Percentiles rank a stretch among this genome's conserved stretches.
Evolutionary conservation across 2,329 filamentous ascomycete species (phyloP).

Genomic region (Diaporthe sp.): DNA sequence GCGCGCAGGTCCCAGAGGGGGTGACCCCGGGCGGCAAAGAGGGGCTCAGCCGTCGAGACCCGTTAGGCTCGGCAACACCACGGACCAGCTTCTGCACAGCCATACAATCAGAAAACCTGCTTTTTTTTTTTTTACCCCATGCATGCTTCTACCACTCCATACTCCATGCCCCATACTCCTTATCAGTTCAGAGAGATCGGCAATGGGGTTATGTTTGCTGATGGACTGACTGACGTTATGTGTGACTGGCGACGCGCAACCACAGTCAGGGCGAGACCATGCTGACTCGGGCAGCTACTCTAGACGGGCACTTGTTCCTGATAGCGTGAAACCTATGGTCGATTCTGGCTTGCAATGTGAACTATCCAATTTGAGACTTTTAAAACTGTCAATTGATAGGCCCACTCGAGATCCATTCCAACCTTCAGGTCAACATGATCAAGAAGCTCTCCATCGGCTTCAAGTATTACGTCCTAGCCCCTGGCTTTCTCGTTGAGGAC

Average conservation of each 20-base stretch:
- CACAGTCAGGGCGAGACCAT: not conserved
- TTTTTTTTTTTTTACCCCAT: not conserved
- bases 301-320: not conserved
- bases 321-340: not conserved
- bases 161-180: not conserved
- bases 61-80: conserved; percentile 1
- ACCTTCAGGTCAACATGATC: not conserved
- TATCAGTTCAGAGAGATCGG: conserved; percentile 4
- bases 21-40: conserved; percentile 11
- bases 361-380: not conserved
- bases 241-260: conserved; percentile 18
- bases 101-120: not conserved
- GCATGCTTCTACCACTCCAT: not conserved
- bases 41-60: conserved; percentile 15
- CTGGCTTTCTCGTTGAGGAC: not conserved
- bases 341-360: not conserved
- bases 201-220: not conserved
- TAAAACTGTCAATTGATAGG: not conserved
- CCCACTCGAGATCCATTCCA: not conserved
- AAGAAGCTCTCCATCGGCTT: not conserved
- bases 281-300: not conserved
- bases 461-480: not conserved
- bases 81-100: not conserved
- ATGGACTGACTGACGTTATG: not conserved
- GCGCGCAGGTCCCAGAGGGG: conserved; percentile 2